Evolutionary conservation across 371 early-diverging fungal genomes (phyloP), one percentile per base, ranked within the genome.

Genomic region (Syncephalis plumigaleata): DNA sequence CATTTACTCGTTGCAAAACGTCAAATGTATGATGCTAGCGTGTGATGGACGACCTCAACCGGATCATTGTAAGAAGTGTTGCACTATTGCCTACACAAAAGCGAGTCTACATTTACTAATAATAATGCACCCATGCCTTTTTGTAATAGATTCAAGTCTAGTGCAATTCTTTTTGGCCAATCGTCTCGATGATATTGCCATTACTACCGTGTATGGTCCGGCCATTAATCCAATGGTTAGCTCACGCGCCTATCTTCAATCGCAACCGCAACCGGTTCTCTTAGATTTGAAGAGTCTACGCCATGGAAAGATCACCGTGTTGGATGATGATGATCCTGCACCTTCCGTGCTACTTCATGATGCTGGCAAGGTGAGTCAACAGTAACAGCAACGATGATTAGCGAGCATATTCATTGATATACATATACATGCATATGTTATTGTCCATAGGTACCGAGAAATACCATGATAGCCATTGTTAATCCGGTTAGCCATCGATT

Each of bases 381-480:
- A n/a, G n/a, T n/a, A n/a, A n/a, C n/a, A n/a, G n/a, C n/a, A n/a
- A n/a, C n/a, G n/a, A n/a, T n/a, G n/a, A n/a, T n/a, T n/a, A n/a
- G n/a, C n/a, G n/a, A n/a, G n/a, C n/a, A n/a, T n/a, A 17, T 39
- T 13, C 44, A 37, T 47, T 37, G 53, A 9, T 56, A 8, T 17
- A 36, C 11, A 42, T 38, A 31, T 15, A 26, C 18, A 17, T 18
- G 24, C 7, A 0, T 36, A 22, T 20, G n/a, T 48, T 8, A 25
- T 39, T 13, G 3, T 40, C 9, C 42, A 21, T 26, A 21, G 61
- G 59, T 75, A 0, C 67, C 76, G 9, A 73, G 77, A 49, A 75
- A 79, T 52, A 84, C 90, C 0, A 80, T 82, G 63, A 73, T 85
- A 2, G 90, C 86, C 18, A 83, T 89, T 49, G 86, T 87, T 26